Conservation (phyloP, 2,329 filamentous ascomycete species). For the Ramularia collo-cygni region DNA sequence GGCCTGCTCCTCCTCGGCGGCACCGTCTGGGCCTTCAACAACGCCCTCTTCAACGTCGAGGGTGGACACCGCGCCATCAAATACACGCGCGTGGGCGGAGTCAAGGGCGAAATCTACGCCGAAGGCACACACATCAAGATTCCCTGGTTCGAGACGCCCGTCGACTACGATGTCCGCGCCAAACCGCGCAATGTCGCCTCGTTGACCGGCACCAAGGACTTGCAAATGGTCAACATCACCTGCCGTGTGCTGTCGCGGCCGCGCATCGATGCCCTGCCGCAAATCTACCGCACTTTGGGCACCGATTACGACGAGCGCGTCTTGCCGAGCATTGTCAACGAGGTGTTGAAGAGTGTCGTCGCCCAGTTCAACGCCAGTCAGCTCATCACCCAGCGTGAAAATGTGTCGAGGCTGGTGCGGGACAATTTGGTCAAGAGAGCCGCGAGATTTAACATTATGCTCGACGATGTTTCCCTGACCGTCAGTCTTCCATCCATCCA, state of each 20-base stretch:
- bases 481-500: conserved; percentile 20
- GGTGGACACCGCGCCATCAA: conserved; percentile 99
- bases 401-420: conserved; percentile 81
- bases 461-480: conserved; percentile 95
- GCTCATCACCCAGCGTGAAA: conserved; percentile 98
- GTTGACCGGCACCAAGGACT: conserved; percentile 94
- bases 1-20: conserved; percentile 49
- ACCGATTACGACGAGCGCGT: conserved; percentile 97
- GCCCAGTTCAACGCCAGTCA: conserved; percentile 98
- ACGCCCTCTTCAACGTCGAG: conserved; percentile 75
- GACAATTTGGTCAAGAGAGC: conserved; percentile 89
- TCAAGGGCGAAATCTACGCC: conserved; percentile 89
- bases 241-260: conserved; percentile 96
- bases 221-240: conserved; percentile 99
- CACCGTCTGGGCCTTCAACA: conserved; percentile 50
- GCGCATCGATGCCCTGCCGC: conserved; percentile 77
- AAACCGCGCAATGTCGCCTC: conserved; percentile 96
- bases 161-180: conserved; percentile 95
- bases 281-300: conserved; percentile 94
- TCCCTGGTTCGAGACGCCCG: conserved; percentile 94
- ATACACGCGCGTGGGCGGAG: conserved; percentile 76
- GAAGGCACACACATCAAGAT: conserved; percentile 96
- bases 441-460: conserved; percentile 91
- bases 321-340: conserved; percentile 96
- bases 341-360: conserved; percentile 97